phyloP scores from a whole-genome alignment of 768 basidiomycete genomes.

The Boletellus ananas region DNA sequence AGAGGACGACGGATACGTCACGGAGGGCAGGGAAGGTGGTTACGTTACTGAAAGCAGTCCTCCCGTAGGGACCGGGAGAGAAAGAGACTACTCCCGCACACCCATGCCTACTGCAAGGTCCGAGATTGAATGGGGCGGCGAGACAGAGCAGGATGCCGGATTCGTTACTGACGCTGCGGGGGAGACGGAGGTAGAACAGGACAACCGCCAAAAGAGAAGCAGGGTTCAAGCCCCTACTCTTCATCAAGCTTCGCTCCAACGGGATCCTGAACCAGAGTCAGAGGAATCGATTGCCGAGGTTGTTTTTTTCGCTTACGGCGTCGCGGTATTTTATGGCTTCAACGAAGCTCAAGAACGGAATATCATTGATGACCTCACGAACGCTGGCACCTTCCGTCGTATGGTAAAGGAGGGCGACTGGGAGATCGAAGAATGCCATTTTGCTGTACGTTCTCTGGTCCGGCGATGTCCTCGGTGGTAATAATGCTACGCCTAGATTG shows the following conservation, averaged over 20 bases:
- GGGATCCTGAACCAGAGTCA: conserved; percentile 8
- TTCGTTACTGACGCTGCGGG: conserved; percentile 11
- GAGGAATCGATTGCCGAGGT: conserved; percentile 61
- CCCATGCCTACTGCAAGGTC: conserved; percentile 3
- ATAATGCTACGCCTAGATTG: conserved; percentile 50
- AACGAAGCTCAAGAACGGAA: conserved; percentile 72
- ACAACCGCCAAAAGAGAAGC: background rate
- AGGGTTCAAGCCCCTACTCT: conserved; percentile 2
- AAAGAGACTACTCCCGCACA: background rate
- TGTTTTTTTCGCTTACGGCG: conserved; percentile 84
- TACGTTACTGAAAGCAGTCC: conserved; percentile 49
- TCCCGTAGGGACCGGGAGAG: conserved; percentile 4
- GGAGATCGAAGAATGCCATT: conserved; percentile 95
- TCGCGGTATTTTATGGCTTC: conserved; percentile 89
- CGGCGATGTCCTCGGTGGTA: background rate
- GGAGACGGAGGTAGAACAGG: conserved; percentile 14
- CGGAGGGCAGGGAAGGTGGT: conserved; percentile 43
- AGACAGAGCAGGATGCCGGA: conserved; percentile 11
- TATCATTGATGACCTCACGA: conserved; percentile 79
- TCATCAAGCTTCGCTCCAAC: background rate
- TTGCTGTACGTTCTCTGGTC: conserved; percentile 46
- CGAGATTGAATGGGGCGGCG: conserved; percentile 4
- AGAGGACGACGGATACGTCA: conserved; percentile 23
- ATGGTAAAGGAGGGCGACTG: conserved; percentile 64
- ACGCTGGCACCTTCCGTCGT: conserved; percentile 64